Evolutionary conservation across 495 filamentous ascomycete genomes (phyloP), one percentile per base, ranked within the genome.

Genomic region (Daldinia vernicosa): DNA sequence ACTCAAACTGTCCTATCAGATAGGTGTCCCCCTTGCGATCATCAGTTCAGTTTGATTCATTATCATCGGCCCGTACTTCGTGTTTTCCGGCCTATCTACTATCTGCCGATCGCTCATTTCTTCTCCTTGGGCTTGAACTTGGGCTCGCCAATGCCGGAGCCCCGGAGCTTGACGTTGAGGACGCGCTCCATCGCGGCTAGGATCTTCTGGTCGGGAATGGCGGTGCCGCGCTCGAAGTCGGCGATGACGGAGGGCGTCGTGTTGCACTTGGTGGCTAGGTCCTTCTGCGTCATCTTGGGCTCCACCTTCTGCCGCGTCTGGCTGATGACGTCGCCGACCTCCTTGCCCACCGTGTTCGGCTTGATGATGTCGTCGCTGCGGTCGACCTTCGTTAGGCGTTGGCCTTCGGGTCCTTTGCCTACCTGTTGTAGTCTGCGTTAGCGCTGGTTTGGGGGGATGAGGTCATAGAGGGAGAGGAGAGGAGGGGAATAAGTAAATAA

Each of bases 331-430:
- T 91, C 87, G 67, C 91, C 94, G 67, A 98, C 93, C 57, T 88
- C 84, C 67, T 82, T 79, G 73, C 94, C 93, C 54, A 98, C 86
- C 60, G 93, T 97, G 81, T 94, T 94, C 73, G 93, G 93, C 84
- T 97, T 97, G 80, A 98, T 89, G 83, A 98, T 97, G 79, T 98
- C 95, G 86, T 98, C 96, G 80, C 89, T 88, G 74, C 95, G 95
- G 87, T 98, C 95, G 78, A 99, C 94, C 86, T 98, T 99, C 50
- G 95, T 98, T 58, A 98, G 86, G 77, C 92, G 93, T 82, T 99
- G 95, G 76, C 95, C 95, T 84, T 98, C 95, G 67, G 75, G 75
- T 35, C 75, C 75, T 30, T 76, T 75, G 63, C 75, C 75, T 12
- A 77, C 56, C 75, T 74, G 73, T 76, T 32, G 30, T 45, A 68